These are phyloP conservation scores for Hermanozyma aechmeae DNA, from an alignment of 805 yeast species.

Conservation along the genomic window DNA sequence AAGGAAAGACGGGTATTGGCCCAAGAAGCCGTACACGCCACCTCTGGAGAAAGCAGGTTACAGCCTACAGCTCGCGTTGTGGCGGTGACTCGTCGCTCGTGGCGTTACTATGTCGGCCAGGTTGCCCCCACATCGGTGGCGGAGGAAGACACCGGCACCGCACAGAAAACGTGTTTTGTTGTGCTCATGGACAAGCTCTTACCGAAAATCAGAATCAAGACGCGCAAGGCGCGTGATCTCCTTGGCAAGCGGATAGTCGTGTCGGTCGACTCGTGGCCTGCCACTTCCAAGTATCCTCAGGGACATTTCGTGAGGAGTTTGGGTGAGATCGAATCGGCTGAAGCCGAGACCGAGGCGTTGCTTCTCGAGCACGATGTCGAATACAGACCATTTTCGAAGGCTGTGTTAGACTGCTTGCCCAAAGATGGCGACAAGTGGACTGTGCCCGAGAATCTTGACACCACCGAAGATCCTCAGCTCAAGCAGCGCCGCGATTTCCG, in stretches of 20 bases:
- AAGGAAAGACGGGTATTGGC: constrained; percentile 64
- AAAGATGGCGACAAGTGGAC: constrained; percentile 89
- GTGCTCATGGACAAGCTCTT: constrained; percentile 81
- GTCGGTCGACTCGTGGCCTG: constrained; percentile 89
- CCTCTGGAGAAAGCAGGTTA: constrained; percentile 36
- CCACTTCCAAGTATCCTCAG: constrained; percentile 73
- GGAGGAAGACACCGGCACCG: constrained; percentile 46
- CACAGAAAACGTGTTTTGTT: constrained; percentile 74
- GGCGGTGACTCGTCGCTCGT: constrained; percentile 78
- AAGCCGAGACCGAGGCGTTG: constrained; percentile 94
- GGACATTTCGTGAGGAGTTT: constrained; percentile 90
- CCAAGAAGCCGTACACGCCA: constrained; percentile 59
- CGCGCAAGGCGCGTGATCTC: constrained; percentile 76
- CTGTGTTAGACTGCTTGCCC: constrained; percentile 89
- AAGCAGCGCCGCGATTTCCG: constrained; percentile 75
- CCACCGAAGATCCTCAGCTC: constrained; percentile 40
- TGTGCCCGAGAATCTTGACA: constrained; percentile 57
- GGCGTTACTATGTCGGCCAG: constrained; percentile 96
- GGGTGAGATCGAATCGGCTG: constrained; percentile 85
- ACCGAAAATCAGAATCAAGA: constrained; percentile 79
- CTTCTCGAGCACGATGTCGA: constrained; percentile 93
- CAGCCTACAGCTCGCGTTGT: constrained; percentile 95
- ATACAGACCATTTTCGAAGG: constrained; percentile 88
- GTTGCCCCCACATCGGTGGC: constrained; percentile 67
- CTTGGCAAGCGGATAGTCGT: constrained; percentile 87